Evolutionary conservation across 2,329 filamentous ascomycete species (phyloP).

Genomic region (Nigrospora osmanthi): DNA sequence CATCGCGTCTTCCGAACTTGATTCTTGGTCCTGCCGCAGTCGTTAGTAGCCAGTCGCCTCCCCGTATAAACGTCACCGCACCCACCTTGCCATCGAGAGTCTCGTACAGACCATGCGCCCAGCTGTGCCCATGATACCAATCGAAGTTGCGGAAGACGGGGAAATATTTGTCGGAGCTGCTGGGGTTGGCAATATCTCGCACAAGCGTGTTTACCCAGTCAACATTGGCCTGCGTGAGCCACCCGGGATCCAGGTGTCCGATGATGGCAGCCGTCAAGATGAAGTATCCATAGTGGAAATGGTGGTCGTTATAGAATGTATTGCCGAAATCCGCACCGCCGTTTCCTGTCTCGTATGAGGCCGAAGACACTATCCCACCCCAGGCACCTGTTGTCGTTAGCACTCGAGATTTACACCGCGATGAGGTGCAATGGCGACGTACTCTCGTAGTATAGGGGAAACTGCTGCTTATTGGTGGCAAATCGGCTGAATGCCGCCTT

Average conservation of each 20-base stretch:
- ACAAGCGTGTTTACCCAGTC: slow-evolving; percentile 78
- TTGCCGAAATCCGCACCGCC: slow-evolving; percentile 80
- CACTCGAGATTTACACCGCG: neutral
- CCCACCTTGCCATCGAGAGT: slow-evolving; percentile 61
- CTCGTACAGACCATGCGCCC: slow-evolving; percentile 75
- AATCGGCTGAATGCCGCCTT: slow-evolving; percentile 62
- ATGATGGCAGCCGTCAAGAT: slow-evolving; percentile 81
- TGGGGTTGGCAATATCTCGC: slow-evolving; percentile 76
- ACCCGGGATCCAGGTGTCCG: slow-evolving; percentile 66
- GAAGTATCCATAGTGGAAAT: slow-evolving; percentile 81
- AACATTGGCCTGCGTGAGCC: slow-evolving; percentile 60
- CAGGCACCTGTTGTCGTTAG: slow-evolving; percentile 45
- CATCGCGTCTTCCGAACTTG: slow-evolving; percentile 85
- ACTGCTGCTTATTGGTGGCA: slow-evolving; percentile 58
- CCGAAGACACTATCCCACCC: slow-evolving; percentile 75
- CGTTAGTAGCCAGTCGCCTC: slow-evolving; percentile 1
- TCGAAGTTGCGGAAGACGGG: slow-evolving; percentile 81
- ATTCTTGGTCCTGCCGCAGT: slow-evolving; percentile 59
- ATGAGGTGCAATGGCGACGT: slow-evolving; percentile 15
- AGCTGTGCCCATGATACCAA: slow-evolving; percentile 91
- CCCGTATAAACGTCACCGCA: neutral
- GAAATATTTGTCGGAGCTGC: slow-evolving; percentile 62
- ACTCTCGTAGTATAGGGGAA: slow-evolving; percentile 58
- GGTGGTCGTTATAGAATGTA: slow-evolving; percentile 71
- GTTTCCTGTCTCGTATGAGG: slow-evolving; percentile 63